Percentiles rank a stretch among this genome's conserved stretches.
Evolutionary conservation across 75 land plant species (phyloP).

Genomic region (Isoetes taiwanensis): DNA sequence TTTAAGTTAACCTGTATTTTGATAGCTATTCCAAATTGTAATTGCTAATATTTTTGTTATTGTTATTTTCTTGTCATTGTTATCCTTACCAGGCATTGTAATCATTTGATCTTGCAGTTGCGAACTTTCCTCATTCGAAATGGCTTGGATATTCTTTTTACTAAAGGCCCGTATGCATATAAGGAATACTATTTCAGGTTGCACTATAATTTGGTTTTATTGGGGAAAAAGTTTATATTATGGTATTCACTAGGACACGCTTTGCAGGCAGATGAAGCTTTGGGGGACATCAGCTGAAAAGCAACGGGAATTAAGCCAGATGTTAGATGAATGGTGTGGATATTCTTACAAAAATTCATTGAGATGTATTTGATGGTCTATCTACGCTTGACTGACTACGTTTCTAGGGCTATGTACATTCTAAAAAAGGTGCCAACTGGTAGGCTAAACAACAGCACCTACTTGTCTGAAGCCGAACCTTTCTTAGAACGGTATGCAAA

Average conservation of each 20-base stretch:
- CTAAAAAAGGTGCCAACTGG: constrained; percentile 41
- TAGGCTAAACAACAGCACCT: constrained; percentile 38
- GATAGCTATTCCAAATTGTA: too few species aligned
- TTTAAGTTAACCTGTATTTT: too few species aligned
- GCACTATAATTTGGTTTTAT: not conserved
- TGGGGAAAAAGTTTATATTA: too few species aligned
- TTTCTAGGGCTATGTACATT: constrained; percentile 67
- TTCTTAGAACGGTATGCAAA: constrained; percentile 85
- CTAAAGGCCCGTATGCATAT: constrained; percentile 58
- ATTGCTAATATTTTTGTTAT: too few species aligned
- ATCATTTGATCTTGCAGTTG: constrained; percentile 33
- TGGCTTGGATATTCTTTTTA: constrained; percentile 75
- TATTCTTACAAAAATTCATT: not conserved
- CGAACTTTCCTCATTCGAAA: constrained; percentile 96
- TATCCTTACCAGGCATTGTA: too few species aligned
- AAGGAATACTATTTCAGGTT: constrained; percentile 78
- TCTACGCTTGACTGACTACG: not conserved
- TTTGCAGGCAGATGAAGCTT: constrained; percentile 72
- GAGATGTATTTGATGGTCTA: not conserved
- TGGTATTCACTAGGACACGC: not conserved
- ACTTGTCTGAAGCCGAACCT: constrained; percentile 88
- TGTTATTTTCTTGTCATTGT: too few species aligned
- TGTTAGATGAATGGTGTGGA: constrained; percentile 84
- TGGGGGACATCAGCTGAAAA: constrained; percentile 85
- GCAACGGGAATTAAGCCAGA: constrained; percentile 50